Evolutionary conservation across 2,329 filamentous ascomycete genomes (phyloP), one percentile per base, ranked within the genome.

Genomic region (Ramichloridium luteum): DNA sequence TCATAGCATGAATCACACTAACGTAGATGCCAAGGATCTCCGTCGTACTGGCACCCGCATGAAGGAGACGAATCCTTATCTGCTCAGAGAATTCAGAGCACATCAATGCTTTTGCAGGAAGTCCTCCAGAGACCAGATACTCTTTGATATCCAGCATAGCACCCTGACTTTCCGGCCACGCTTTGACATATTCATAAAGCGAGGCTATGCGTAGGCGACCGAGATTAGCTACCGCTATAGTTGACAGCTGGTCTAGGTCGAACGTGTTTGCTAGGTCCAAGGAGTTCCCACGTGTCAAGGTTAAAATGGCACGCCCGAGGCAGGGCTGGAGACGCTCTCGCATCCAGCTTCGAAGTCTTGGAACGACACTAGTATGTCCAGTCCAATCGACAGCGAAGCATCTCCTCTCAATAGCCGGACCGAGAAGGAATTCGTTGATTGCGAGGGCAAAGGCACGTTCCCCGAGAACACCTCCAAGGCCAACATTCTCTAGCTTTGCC

Each of bases 1-100:
- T 77, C 43, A 86, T 84, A 0, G 78, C 76, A 36, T 74, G 72
- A 38, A 88, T 86, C 60, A 86, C 78, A 41, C 72, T 75, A 36
- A 86, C 81, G 54, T 88, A 88, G 3, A 79, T 74, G 44, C 77
- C 74, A 30, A 88, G 54, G 18, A 88, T 83, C 38, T 82, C 73
- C 3, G 80, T 66, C 1, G 81, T 86, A 12, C 79, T 84, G 25
- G 77, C 69, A 3, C 80, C 81, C 1, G 81, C 76, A 47, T 88
- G 80, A 8, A 90, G 61, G 5, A 92, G 59, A 10, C 78, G 70
- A 31, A 62, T 67, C 36, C 74, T 72, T 12, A 88, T 56, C 8
- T 77, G 69, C 6, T 67, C 61, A 1, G 76, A 72, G 53, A 88
- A 88, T 22, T 66, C 68, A 25, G 74, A 69, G 2, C 79, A 84